Evolutionary conservation across 2,329 filamentous ascomycete species (phyloP).

Genomic region (Cercospora zeina): DNA sequence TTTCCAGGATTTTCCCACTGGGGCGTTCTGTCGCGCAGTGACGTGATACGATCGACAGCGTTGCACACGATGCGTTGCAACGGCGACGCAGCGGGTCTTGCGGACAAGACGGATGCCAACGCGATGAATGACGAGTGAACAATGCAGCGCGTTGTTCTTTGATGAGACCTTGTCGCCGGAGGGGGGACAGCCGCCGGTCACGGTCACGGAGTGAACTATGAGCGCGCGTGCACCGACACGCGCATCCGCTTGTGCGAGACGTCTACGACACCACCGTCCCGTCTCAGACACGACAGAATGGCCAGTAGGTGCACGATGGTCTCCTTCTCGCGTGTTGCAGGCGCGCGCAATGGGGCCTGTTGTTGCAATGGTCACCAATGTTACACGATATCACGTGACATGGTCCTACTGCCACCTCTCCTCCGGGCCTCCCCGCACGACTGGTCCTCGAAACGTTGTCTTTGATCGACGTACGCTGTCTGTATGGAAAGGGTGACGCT

Average conservation of each 20-base stretch:
- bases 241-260: too few species aligned
- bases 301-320: too few species aligned
- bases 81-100: background rate
- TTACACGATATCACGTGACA: background rate
- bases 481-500: too few species aligned
- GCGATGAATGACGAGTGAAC: background rate
- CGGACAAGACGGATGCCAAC: background rate
- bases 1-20: background rate
- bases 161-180: background rate
- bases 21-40: too few species aligned
- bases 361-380: background rate
- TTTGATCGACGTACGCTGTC: background rate
- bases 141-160: background rate
- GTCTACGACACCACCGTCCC: too few species aligned
- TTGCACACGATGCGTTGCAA: background rate
- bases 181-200: background rate
- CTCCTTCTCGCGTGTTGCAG: too few species aligned
- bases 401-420: too few species aligned
- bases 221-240: too few species aligned
- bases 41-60: background rate
- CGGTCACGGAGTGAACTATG: background rate
- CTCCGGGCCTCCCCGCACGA: too few species aligned
- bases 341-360: too few species aligned
- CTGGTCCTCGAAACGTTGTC: background rate
- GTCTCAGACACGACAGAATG: too few species aligned